Base-by-base conservation (phyloP, 768 basidiomycete species). In the Suillus brevipes region DNA sequence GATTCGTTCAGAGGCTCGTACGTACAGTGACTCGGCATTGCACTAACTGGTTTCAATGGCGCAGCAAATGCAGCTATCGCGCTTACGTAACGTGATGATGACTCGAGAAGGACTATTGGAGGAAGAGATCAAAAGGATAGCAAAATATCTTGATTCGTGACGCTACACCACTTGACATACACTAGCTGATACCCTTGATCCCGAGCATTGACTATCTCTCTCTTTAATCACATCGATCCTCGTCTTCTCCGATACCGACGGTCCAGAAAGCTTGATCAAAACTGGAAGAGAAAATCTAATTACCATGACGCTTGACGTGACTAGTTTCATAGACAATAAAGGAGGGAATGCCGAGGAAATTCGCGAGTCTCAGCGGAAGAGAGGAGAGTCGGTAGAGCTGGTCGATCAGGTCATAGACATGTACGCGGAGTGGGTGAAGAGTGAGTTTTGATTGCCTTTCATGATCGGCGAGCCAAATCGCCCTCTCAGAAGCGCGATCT, bases 331-430 rank as follows among this genome's bases (percentile, higher is more conserved):
- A 69, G 89, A 92, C 73, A 86, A 79, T 79, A 95, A 94, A 75
- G 97, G 96, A 31, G 97, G 97, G 42, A 92, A 97, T 80, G 88
- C 96, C 18, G 89, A 91, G 69, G 86, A 89, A 73, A 95, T 99
- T 67, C 82, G 90, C 64, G 94, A 94, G 71, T 98, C 96, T 4
- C 97, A 99, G 81, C 83, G 88, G 72, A 95, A 94, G 78, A 87
- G 97, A 57, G 92, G 92, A 12, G 89, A 94, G 63, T 85, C 91
- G 23, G 92, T 93, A 60, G 96, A 95, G 76, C 76, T 97, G 69
- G 96, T 99, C 18, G 95, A 98, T 77, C 94, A 99, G 76, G 86
- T 98, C 65, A 89, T 99, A 65, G 86, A 87, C 72, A 89, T 96
- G 88, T 97, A 98, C 72, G 78, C 85, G 12, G 92, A 95, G 69